Evolutionary conservation across 139 green algal species (phyloP).

Genomic region (Chlamydomonas sp.): DNA sequence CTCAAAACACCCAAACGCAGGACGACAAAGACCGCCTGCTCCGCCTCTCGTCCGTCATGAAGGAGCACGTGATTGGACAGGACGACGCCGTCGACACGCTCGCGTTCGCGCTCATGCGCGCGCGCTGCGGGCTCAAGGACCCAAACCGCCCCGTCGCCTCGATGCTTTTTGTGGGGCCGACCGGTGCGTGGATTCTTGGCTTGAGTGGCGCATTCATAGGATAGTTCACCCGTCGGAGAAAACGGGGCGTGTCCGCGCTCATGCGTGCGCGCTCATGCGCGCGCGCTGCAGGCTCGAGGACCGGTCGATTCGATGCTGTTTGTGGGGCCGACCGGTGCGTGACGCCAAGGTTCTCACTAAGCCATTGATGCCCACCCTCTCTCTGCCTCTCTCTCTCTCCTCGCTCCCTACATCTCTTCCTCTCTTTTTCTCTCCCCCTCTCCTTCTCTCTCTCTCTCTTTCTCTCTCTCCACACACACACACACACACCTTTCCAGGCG

Average conservation of each 20-base stretch:
- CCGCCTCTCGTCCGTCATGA: constrained; percentile 35
- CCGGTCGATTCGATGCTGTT: constrained; percentile 96
- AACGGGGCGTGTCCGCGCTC: constrained; percentile 75
- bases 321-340: constrained; percentile 81
- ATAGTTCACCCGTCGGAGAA: no score
- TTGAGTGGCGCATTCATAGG: no score
- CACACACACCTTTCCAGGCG: no score
- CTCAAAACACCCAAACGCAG: no score
- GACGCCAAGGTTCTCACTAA: no score
- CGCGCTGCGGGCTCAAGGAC: constrained; percentile 76
- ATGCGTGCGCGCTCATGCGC: constrained; percentile 88
- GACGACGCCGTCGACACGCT: constrained; percentile 83
- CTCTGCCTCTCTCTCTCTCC: no score
- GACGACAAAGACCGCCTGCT: constrained; percentile 55
- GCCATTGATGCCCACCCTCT: no score
- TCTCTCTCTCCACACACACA: neutral
- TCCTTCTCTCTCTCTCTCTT: neutral
- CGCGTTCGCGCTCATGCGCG: constrained; percentile 85
- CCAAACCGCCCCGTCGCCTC: constrained; percentile 85
- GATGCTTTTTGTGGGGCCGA: constrained; percentile 97
- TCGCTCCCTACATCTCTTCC: no score
- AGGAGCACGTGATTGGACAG: constrained; percentile 61
- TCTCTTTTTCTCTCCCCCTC: neutral
- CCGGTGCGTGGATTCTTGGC: constrained; percentile 50
- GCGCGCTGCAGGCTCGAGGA: constrained; percentile 78